These are phyloP conservation scores for Chrysoporthe puriensis DNA, from an alignment of 2,329 filamentous ascomycete genomes.

Conservation along the genomic window DNA sequence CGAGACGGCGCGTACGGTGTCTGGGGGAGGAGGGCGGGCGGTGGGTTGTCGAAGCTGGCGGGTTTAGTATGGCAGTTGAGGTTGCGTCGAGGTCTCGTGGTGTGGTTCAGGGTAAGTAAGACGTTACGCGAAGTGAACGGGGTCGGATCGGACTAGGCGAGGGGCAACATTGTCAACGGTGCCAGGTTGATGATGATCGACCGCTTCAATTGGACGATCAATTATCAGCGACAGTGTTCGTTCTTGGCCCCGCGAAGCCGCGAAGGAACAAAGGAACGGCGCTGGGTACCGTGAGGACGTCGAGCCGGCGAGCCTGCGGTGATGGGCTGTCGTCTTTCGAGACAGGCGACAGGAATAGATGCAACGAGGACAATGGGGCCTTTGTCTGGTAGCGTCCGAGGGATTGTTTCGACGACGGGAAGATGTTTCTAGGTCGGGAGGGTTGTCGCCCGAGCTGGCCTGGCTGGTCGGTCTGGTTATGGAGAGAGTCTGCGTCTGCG, in stretches of 20 bases:
- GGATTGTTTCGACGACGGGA: neutral
- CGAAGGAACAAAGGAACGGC: conserved; percentile 8
- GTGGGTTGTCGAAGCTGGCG: neutral
- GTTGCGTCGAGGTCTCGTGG: conserved; percentile 7
- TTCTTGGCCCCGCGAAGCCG: neutral
- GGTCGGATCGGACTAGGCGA: conserved; percentile 12
- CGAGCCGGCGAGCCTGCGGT: neutral
- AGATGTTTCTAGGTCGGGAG: neutral
- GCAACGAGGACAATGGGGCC: neutral
- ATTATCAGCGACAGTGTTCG: conserved; percentile 10
- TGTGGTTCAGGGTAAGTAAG: neutral
- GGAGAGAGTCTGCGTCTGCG: neutral
- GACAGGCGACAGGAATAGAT: conserved; percentile 8
- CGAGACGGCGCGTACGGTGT: neutral
- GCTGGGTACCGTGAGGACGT: neutral
- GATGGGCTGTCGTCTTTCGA: neutral
- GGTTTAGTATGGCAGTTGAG: neutral
- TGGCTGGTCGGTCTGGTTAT: neutral
- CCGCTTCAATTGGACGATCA: conserved; percentile 1
- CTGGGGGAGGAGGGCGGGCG: neutral
- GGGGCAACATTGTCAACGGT: conserved; percentile 19
- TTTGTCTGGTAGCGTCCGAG: neutral
- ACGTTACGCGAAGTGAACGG: conserved; percentile 1
- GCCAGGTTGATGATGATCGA: conserved; percentile 10
- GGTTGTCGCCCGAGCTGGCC: neutral